Evolutionary conservation across 2,329 filamentous ascomycete genomes (phyloP).

Genomic region (Cucurbitaria berberidis): DNA sequence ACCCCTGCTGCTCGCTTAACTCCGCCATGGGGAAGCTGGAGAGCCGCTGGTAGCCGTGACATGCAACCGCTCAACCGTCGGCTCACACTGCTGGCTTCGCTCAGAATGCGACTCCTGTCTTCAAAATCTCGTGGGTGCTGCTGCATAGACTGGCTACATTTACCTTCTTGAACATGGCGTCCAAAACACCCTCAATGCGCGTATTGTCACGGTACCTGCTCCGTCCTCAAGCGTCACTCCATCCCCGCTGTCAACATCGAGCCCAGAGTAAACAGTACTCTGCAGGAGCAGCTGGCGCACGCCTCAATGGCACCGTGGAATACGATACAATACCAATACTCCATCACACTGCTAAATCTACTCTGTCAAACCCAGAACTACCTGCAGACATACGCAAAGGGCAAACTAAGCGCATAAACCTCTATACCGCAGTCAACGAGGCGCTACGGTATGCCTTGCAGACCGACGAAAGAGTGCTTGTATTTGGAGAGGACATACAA

Average conservation of each 20-base stretch:
- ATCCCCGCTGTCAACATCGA: constrained; percentile 30
- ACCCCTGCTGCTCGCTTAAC: constrained; percentile 8
- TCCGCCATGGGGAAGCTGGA: constrained; percentile 20
- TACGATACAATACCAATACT: constrained; percentile 83
- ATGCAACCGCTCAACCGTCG: constrained; percentile 18
- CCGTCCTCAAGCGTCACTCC: constrained; percentile 34
- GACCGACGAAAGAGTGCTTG: constrained; percentile 81
- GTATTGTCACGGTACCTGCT: constrained; percentile 39
- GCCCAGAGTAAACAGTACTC: constrained; percentile 53
- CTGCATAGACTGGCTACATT: constrained; percentile 2
- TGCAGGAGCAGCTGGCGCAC: constrained; percentile 56
- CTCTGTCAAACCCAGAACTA: constrained; percentile 75
- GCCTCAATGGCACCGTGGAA: constrained; percentile 85
- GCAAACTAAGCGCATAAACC: constrained; percentile 83
- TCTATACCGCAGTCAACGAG: constrained; percentile 93
- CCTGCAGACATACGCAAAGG: constrained; percentile 68
- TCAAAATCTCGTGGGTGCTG: background rate
- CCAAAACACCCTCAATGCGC: constrained; percentile 40
- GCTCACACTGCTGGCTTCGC: constrained; percentile 9
- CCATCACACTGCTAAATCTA: constrained; percentile 75
- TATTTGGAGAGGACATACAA: constrained; percentile 96
- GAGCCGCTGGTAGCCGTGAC: constrained; percentile 28
- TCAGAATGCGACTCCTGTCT: constrained; percentile 10
- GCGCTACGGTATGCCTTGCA: constrained; percentile 82
- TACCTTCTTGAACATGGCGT: constrained; percentile 26